phyloP scores from a whole-genome alignment of 495 filamentous ascomycete genomes.

The Platismatia glauca region DNA sequence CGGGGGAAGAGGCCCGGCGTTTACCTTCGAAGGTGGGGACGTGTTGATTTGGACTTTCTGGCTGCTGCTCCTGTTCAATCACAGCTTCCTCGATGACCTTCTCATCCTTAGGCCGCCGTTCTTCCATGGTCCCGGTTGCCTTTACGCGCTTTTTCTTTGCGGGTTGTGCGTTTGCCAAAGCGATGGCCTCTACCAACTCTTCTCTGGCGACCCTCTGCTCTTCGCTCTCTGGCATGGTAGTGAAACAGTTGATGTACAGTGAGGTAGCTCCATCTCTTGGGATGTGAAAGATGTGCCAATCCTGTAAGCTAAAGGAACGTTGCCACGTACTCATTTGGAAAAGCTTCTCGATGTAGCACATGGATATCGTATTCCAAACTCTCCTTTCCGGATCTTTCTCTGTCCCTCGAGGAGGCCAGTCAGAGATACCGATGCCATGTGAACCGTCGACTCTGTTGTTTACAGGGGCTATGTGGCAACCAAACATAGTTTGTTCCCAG shows the following conservation, averaged over 20 bases:
- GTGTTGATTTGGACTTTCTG: neutral
- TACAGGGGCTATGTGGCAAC: constrained; percentile 18
- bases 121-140: constrained; percentile 15
- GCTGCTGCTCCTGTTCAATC: constrained; percentile 2
- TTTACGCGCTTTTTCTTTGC: constrained; percentile 19
- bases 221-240: constrained; percentile 19
- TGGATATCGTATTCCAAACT: constrained; percentile 21
- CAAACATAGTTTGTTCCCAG: constrained; percentile 24
- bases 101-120: constrained; percentile 11
- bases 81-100: constrained; percentile 14
- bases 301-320: constrained; percentile 11
- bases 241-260: constrained; percentile 22
- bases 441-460: constrained; percentile 21
- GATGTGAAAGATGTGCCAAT: constrained; percentile 14
- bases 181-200: constrained; percentile 14
- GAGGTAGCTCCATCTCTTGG: constrained; percentile 20
- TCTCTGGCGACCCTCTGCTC: constrained; percentile 15
- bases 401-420: constrained; percentile 19
- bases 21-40: neutral
- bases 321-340: constrained; percentile 23
- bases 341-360: constrained; percentile 21
- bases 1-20: constrained; percentile 1
- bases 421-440: constrained; percentile 19
- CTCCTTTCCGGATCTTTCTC: constrained; percentile 15
- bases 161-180: constrained; percentile 17